Conservation (phyloP, 1,284 basidiomycete species). For the Ustilago shanxiensis region DNA sequence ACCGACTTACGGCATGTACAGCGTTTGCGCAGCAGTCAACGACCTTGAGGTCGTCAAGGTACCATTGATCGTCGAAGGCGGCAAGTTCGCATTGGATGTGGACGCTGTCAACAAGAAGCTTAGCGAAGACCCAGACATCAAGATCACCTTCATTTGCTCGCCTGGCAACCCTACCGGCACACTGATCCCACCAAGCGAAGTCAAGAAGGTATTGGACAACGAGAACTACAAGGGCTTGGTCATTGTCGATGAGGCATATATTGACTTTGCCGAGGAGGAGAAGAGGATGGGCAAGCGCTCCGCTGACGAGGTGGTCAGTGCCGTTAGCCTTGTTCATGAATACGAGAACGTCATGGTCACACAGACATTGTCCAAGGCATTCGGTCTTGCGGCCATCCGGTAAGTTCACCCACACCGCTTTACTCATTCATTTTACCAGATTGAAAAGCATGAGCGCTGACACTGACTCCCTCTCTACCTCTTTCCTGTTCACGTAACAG, state of each 20-base stretch:
- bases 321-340: conserved; percentile 78
- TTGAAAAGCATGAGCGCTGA: not conserved
- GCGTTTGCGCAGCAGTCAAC: conserved; percentile 93
- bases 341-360: conserved; percentile 92
- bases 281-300: conserved; percentile 55
- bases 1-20: conserved; percentile 98
- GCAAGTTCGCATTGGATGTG: conserved; percentile 79
- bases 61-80: conserved; percentile 80
- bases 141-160: conserved; percentile 94
- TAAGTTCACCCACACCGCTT: too few relatives aligned
- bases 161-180: conserved; percentile 98
- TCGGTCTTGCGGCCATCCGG: conserved; percentile 90
- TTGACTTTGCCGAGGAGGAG: conserved; percentile 80
- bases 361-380: conserved; percentile 96
- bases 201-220: conserved; percentile 83
- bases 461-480: not conserved
- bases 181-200: conserved; percentile 79
- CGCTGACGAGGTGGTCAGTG: conserved; percentile 74
- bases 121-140: conserved; percentile 74
- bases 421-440: not conserved
- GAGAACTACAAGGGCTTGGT: conserved; percentile 88
- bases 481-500: too few relatives aligned
- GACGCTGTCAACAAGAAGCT: conserved; percentile 54
- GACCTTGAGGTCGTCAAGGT: conserved; percentile 88
- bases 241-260: conserved; percentile 96